Evolutionary conservation across 1,284 basidiomycete species (phyloP).

Genomic region (Meira miltonrushii): DNA sequence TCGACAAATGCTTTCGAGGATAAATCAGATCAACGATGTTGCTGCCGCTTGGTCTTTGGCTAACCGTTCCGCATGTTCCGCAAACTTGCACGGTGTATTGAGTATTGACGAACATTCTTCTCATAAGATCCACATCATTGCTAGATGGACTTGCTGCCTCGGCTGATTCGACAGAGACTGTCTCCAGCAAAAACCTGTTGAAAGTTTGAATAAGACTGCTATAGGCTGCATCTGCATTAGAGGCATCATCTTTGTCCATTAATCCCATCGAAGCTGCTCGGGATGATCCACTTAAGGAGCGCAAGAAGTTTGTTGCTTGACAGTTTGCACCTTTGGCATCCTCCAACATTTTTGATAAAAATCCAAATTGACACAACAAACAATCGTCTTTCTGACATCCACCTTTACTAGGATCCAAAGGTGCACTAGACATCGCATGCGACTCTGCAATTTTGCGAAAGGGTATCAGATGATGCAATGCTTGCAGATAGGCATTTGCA

Average conservation of each 20-base stretch:
- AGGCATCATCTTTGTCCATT: constrained; percentile 71
- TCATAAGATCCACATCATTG: background rate
- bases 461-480: constrained; percentile 76
- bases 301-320: constrained; percentile 92
- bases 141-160: background rate
- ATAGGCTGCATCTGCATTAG: constrained; percentile 63
- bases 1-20: constrained; percentile 64
- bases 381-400: constrained; percentile 85
- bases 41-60: constrained; percentile 31
- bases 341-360: constrained; percentile 89
- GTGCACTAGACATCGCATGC: constrained; percentile 59
- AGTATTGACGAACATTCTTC: constrained; percentile 1
- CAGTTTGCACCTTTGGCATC: constrained; percentile 91
- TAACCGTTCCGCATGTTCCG: constrained; percentile 71
- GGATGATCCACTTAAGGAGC: constrained; percentile 69
- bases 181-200: constrained; percentile 84
- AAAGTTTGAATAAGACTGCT: constrained; percentile 86
- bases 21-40: constrained; percentile 73
- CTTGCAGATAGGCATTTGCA: constrained; percentile 86
- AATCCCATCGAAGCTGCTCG: constrained; percentile 82
- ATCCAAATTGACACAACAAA: constrained; percentile 89
- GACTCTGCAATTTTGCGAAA: constrained; percentile 78
- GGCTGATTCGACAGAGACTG: constrained; percentile 26
- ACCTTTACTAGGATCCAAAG: constrained; percentile 32
- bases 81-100: constrained; percentile 60